Conservation (phyloP, 768 basidiomycete genomes). For the Cyathus striatus region DNA sequence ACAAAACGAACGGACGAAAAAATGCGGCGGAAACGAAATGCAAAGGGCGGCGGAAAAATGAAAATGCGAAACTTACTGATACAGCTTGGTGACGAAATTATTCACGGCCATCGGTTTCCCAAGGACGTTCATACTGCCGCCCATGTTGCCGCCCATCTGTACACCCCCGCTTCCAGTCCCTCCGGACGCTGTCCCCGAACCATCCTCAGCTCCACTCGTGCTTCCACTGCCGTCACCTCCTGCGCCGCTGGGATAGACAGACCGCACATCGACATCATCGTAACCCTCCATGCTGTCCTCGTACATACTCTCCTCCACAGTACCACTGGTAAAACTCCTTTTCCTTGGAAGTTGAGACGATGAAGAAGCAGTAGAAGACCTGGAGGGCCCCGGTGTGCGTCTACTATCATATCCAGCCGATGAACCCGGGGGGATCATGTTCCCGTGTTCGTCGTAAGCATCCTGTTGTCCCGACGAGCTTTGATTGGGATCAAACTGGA, state of each 20-base stretch:
- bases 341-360: constrained; percentile 62
- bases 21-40: background rate
- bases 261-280: constrained; percentile 56
- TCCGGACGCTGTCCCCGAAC: constrained; percentile 13
- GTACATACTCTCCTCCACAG: constrained; percentile 36
- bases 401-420: constrained; percentile 22
- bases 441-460: constrained; percentile 23
- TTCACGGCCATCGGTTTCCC: constrained; percentile 69
- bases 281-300: constrained; percentile 42
- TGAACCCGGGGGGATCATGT: constrained; percentile 13
- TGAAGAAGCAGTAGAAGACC: constrained; percentile 46
- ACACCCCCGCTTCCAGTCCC: constrained; percentile 9
- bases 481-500: constrained; percentile 44
- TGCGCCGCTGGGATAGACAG: constrained; percentile 27
- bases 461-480: constrained; percentile 21
- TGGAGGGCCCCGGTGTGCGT: constrained; percentile 18
- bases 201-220: constrained; percentile 38
- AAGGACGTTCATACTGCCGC: constrained; percentile 48
- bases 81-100: constrained; percentile 87
- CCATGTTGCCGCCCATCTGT: constrained; percentile 16
- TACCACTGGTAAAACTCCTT: constrained; percentile 55
- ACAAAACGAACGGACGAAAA: background rate
- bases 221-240: constrained; percentile 47
- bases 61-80: constrained; percentile 65
- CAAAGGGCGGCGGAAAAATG: background rate